Conservation (phyloP, 257 asterid species). For the Mentha longifolia region DNA sequence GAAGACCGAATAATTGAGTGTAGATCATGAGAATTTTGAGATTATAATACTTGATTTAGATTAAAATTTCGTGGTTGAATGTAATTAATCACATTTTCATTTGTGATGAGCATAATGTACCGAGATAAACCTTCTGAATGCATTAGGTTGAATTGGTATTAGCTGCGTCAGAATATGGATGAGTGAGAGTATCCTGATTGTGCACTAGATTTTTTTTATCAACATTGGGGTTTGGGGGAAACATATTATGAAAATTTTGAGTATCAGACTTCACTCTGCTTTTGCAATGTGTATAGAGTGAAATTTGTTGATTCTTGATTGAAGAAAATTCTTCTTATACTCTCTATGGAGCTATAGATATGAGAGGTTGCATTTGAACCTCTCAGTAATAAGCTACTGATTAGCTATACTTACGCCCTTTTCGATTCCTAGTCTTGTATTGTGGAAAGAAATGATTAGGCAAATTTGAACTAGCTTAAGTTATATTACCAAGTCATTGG, state of each 20-base stretch:
- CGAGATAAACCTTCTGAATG: background rate
- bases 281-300: background rate
- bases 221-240: background rate
- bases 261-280: conserved; percentile 16
- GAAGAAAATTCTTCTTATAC: background rate
- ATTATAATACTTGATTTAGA: too few relatives aligned
- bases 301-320: conserved; percentile 9
- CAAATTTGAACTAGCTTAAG: background rate
- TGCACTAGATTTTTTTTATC: background rate
- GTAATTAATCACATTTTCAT: background rate
- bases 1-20: background rate
- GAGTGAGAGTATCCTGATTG: background rate
- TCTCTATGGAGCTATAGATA: conserved; percentile 1
- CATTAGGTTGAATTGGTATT: background rate
- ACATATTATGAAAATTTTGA: conserved; percentile 1
- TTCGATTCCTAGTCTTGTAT: background rate
- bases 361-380: conserved; percentile 1
- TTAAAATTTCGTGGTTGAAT: background rate
- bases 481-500: background rate
- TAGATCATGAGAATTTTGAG: conserved; percentile 29
- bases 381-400: background rate
- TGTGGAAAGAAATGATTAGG: background rate
- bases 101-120: background rate
- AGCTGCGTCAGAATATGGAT: background rate
- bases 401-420: background rate